Base-by-base conservation (phyloP, 495 filamentous ascomycete genomes). In the Ascodesmis nigricans region DNA sequence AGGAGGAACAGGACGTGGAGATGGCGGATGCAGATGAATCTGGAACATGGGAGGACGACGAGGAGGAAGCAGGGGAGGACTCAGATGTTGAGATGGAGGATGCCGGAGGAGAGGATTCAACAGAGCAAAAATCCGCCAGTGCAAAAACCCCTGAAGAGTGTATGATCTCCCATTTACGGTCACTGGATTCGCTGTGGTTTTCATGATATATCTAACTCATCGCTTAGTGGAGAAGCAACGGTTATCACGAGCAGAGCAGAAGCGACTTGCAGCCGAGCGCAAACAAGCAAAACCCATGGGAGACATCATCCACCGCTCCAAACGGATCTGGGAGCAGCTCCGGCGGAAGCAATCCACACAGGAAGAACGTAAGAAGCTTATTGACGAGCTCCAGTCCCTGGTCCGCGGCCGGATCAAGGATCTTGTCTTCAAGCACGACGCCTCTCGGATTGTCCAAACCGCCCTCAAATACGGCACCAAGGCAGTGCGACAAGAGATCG, bases 341-440 rank as follows among this genome's bases (percentile, higher is more conserved):
- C 73, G 90, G 37, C 67, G 78, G 40, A 92, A 92, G 55, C 78
- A 92, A 46, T 77, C 93, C 1, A 74, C 78, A 11, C 63, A 65
- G 36, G 77, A 81, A 25, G 80, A 95, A 55, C 64, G 90, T 34
- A 77, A 84, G 53, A 65, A 72, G 52, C 66, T 95, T 13, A 74
- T 95, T 21, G 67, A 67, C 15, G 83, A 95, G 60, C 64, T 95
- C 4, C 92, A 82, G 53, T 67, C 71, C 31, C 83, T 95, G 44
- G 75, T 92, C 47, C 90, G 75, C 4, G 82, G 81, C 14, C 65
- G 73, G 11, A 73, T 95, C 45, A 80, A 79, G 50, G 90, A 93
- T 31, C 91, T 92, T 41, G 84, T 92, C 16, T 76, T 99, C 60
- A 99, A 95, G 62, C 90, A 99, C 54, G 90, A 99, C 49, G 78